Percentiles rank a stretch among this genome's conserved stretches.
Conservation (phyloP, 2,329 filamentous ascomycete genomes). For the Grosmannia penicillata region DNA sequence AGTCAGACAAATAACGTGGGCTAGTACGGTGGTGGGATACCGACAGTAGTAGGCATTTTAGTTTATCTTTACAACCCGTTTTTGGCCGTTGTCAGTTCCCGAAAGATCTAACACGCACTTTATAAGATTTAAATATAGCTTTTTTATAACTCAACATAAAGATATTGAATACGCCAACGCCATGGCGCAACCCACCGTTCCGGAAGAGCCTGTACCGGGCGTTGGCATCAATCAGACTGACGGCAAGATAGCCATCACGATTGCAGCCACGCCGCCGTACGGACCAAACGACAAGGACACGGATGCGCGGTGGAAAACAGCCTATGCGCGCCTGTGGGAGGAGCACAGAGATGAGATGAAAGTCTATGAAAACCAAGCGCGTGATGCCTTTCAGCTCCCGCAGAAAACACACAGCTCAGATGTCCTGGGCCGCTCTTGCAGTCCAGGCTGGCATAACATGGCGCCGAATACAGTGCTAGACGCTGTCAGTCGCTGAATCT, state of each 20-base stretch:
- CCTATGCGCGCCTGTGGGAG: neutral
- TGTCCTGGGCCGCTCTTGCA: conserved; percentile 1
- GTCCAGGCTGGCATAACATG: conserved; percentile 3
- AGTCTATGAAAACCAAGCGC: neutral
- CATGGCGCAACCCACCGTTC: conserved; percentile 1
- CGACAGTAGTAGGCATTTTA: too few relatives aligned
- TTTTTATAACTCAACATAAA: too few relatives aligned
- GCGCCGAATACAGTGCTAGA: neutral
- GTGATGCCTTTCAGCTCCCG: neutral
- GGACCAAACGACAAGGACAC: neutral
- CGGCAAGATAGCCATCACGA: conserved; percentile 4
- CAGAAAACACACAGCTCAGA: conserved; percentile 3
- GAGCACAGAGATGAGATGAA: neutral
- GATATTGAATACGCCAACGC: neutral
- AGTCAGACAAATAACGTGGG: too few relatives aligned
- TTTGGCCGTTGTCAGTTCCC: too few relatives aligned
- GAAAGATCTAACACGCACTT: too few relatives aligned
- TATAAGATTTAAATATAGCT: too few relatives aligned
- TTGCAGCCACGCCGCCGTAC: neutral
- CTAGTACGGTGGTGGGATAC: too few relatives aligned
- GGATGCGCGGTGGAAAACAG: conserved; percentile 1
- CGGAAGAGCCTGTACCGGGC: conserved; percentile 1
- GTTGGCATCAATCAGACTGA: neutral
- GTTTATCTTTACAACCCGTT: too few relatives aligned
- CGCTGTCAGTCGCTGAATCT: neutral